Conservation (phyloP, 164 flowering plant genomes). For the Berberis thunbergii region DNA sequence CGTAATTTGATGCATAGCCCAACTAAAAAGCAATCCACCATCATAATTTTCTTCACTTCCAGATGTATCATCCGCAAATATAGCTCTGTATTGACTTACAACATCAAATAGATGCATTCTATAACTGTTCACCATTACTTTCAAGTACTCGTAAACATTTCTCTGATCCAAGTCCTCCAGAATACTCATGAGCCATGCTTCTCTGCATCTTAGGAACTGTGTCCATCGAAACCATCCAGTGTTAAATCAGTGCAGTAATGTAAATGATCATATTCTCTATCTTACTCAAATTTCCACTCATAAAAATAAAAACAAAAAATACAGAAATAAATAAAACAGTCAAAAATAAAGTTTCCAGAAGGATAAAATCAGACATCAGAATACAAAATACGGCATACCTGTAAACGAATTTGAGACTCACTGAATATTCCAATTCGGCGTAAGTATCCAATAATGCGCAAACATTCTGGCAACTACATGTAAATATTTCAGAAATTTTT, state of each 20-base stretch:
- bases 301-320: background rate
- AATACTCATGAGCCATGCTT: constrained; percentile 91
- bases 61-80: constrained; percentile 93
- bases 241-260: background rate
- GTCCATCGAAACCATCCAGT: constrained; percentile 6
- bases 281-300: background rate
- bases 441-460: constrained; percentile 86
- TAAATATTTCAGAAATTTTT: background rate
- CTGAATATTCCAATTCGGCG: constrained; percentile 97
- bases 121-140: constrained; percentile 85
- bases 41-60: constrained; percentile 97
- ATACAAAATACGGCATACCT: constrained; percentile 31
- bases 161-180: constrained; percentile 94
- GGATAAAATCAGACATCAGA: too few relatives aligned
- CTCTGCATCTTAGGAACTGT: constrained; percentile 94
- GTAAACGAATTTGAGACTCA: constrained; percentile 92
- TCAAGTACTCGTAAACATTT: constrained; percentile 84
- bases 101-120: constrained; percentile 95
- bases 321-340: background rate
- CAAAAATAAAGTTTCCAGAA: too few relatives aligned
- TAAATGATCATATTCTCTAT: background rate
- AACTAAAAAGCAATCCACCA: constrained; percentile 96
- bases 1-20: constrained; percentile 96
- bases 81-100: constrained; percentile 94
- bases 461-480: constrained; percentile 87